phyloP scores from a whole-genome alignment of 2,329 filamentous ascomycete species.

The Sclerotinia borealis region DNA sequence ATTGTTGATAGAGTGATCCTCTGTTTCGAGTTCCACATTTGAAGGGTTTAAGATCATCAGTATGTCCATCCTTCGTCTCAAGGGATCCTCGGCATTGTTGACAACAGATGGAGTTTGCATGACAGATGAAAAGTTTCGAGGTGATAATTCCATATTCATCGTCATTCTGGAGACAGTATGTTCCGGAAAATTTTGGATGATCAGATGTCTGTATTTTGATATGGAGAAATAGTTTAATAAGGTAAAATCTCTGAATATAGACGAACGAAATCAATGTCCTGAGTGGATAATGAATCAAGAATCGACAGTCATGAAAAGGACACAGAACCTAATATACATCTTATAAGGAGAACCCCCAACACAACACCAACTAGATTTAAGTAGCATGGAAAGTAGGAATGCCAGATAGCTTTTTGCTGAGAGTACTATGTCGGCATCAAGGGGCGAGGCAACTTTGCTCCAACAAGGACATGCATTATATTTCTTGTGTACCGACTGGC shows the following conservation, averaged over 20 bases:
- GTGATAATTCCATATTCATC: background rate
- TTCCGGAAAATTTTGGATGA: background rate
- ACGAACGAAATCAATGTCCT: background rate
- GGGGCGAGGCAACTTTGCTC: background rate
- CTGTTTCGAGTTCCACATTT: background rate
- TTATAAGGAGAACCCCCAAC: background rate
- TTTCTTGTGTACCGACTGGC: background rate
- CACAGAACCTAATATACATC: background rate
- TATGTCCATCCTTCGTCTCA: background rate
- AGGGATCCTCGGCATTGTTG: background rate
- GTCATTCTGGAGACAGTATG: background rate
- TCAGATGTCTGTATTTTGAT: background rate
- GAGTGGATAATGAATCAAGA: background rate
- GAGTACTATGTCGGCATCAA: slow-evolving; percentile 8
- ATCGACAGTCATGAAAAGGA: background rate
- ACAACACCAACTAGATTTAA: slow-evolving; percentile 1
- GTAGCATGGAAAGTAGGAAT: slow-evolving; percentile 1
- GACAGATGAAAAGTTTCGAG: background rate
- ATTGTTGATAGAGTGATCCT: background rate
- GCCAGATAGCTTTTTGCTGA: background rate
- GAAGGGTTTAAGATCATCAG: slow-evolving; percentile 1
- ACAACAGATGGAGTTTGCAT: slow-evolving; percentile 6
- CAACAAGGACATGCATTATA: slow-evolving; percentile 13
- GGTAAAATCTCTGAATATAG: background rate
- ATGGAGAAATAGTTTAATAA: background rate